These are phyloP conservation scores for Trichosporon coremiiforme DNA, from an alignment of 1,284 basidiomycete genomes.

Conservation along the genomic window DNA sequence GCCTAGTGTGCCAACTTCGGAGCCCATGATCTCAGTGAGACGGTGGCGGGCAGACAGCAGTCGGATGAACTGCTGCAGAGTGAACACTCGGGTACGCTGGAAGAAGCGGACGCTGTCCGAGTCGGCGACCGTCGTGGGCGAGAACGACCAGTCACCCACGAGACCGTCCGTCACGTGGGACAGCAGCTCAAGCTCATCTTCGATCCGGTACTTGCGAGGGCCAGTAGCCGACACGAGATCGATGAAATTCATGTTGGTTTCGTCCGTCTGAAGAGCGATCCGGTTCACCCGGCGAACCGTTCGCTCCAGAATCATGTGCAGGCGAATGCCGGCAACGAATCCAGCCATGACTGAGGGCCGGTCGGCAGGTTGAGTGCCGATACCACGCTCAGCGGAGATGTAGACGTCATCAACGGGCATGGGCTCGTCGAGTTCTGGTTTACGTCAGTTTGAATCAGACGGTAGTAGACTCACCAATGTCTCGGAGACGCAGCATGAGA, in stretches of 20 bases:
- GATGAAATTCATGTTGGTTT: slow-evolving; percentile 27
- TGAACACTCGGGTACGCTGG: slow-evolving; percentile 43
- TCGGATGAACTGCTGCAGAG: slow-evolving; percentile 41
- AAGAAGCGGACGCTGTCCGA: slow-evolving; percentile 45
- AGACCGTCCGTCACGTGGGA: slow-evolving; percentile 39
- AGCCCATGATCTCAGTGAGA: slow-evolving; percentile 36
- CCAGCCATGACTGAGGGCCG: slow-evolving; percentile 44
- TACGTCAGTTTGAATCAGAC: background rate
- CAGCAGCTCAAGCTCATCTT: slow-evolving; percentile 39
- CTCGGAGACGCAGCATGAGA: slow-evolving; percentile 37
- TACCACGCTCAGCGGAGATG: slow-evolving; percentile 38
- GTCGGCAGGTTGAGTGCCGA: slow-evolving; percentile 40
- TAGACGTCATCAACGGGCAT: slow-evolving; percentile 42
- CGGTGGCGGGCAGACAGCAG: slow-evolving; percentile 40
- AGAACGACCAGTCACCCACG: slow-evolving; percentile 43
- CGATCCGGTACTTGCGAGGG: slow-evolving; percentile 27
- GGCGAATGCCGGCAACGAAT: slow-evolving; percentile 39
- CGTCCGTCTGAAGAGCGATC: slow-evolving; percentile 27
- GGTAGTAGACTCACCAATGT: slow-evolving; percentile 29
- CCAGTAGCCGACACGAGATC: slow-evolving; percentile 31
- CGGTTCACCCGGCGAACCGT: slow-evolving; percentile 39
- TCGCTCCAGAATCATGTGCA: slow-evolving; percentile 44
- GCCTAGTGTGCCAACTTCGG: slow-evolving; percentile 8
- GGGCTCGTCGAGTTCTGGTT: slow-evolving; percentile 36
- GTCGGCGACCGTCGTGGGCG: slow-evolving; percentile 39